Conservation (phyloP, 1,139 yeast genomes). For the Pichia sp. region DNA sequence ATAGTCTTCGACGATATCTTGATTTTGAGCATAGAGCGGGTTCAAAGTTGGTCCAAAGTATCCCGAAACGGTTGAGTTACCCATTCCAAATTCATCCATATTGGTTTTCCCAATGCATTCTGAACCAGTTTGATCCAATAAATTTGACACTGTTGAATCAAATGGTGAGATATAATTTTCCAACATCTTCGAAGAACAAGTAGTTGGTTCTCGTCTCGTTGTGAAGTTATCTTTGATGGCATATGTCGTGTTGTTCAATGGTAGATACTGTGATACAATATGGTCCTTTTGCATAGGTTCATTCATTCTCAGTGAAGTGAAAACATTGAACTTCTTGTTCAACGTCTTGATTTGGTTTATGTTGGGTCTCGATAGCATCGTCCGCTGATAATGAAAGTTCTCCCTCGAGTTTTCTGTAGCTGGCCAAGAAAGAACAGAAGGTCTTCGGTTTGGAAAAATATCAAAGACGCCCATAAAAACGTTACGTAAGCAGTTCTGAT, state of each 20-base stretch:
- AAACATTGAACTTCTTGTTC: conserved; percentile 26
- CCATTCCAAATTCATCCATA: conserved; percentile 98
- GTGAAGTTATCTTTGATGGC: conserved; percentile 77
- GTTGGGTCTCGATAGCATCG: conserved; percentile 3
- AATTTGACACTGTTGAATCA: conserved; percentile 62
- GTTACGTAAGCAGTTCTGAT: no score
- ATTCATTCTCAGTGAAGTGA: conserved; percentile 24
- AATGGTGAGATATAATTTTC: conserved; percentile 62
- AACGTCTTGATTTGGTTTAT: conserved; percentile 8
- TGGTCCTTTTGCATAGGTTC: not conserved
- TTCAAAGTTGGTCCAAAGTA: conserved; percentile 60
- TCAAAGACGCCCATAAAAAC: no score
- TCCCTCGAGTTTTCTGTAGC: no score
- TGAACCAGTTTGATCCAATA: conserved; percentile 46
- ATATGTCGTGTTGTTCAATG: conserved; percentile 23
- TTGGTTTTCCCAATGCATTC: conserved; percentile 73
- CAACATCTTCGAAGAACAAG: conserved; percentile 67
- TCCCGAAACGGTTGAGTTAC: conserved; percentile 56
- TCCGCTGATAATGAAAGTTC: not conserved
- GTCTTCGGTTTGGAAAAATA: no score
- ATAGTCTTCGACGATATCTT: conserved; percentile 19
- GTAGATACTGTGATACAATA: conserved; percentile 5
- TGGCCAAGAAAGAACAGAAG: no score
- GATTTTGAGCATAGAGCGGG: conserved; percentile 39
- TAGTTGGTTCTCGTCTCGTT: conserved; percentile 48